These are phyloP conservation scores for Alternaria arbusti DNA, from an alignment of 2,329 filamentous ascomycete species.

Conservation along the genomic window DNA sequence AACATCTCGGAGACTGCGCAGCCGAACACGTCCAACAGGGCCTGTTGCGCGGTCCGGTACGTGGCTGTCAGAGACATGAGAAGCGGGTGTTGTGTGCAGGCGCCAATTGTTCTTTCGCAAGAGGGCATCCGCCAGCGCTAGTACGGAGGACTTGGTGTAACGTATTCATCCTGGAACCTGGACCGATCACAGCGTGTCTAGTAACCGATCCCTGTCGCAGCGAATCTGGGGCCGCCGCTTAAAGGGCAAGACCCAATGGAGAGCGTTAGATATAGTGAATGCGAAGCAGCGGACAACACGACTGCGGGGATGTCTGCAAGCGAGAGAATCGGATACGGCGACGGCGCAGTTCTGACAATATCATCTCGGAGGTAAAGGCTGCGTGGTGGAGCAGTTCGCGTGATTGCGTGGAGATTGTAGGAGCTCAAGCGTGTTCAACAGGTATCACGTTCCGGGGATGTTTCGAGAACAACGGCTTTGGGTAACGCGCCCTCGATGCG, in stretches of 20 bases:
- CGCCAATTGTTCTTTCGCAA: conserved; percentile 15
- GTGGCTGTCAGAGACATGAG: conserved; percentile 17
- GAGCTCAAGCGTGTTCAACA: conserved; percentile 15
- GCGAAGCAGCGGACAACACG: conserved; percentile 6
- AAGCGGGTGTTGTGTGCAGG: conserved; percentile 19
- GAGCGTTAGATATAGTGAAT: conserved; percentile 4
- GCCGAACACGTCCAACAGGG: conserved; percentile 2
- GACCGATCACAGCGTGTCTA: conserved; percentile 20
- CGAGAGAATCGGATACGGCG: not conserved
- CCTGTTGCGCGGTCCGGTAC: not conserved
- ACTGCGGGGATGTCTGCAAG: not conserved
- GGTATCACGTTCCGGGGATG: conserved; percentile 15
- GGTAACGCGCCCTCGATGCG: not conserved
- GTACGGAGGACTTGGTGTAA: conserved; percentile 27
- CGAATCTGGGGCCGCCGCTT: conserved; percentile 27
- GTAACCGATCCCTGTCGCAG: conserved; percentile 29
- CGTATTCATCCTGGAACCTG: conserved; percentile 19
- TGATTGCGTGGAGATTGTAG: conserved; percentile 19
- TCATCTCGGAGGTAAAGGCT: not conserved
- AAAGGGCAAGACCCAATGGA: conserved; percentile 25
- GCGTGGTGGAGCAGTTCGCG: not conserved
- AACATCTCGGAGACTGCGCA: conserved; percentile 11
- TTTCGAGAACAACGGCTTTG: conserved; percentile 15
- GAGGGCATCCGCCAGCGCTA: conserved; percentile 19
- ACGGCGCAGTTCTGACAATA: not conserved